Evolutionary conservation across 2,329 filamentous ascomycete genomes (phyloP).

Genomic region (Colletotrichum sp.): DNA sequence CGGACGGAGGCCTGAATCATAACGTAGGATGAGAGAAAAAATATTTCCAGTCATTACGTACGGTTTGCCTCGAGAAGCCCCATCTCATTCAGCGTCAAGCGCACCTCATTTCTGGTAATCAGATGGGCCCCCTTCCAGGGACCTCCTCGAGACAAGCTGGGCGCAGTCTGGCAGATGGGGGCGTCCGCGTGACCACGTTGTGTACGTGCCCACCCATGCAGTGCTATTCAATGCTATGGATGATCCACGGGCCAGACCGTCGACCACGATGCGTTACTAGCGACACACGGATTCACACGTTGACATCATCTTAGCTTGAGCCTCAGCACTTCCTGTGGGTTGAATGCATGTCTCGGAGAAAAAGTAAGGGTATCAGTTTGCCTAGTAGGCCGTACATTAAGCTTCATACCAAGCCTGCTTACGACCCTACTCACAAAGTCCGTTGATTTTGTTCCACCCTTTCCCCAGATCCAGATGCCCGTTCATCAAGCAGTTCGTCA

Average conservation of each 20-base stretch:
- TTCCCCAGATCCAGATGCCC: not conserved
- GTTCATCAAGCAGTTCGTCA: constrained; percentile 1
- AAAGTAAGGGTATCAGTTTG: not conserved
- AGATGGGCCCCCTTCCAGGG: not conserved
- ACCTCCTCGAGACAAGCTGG: not conserved
- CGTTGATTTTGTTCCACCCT: not conserved
- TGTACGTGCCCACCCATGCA: not conserved
- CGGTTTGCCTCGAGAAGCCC: not conserved
- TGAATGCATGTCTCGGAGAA: not conserved
- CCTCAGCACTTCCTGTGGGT: not conserved
- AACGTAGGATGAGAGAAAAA: not conserved
- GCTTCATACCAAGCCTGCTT: not conserved
- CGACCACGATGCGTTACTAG: not conserved
- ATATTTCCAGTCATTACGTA: not conserved
- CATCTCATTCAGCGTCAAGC: not conserved
- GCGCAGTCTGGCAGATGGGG: constrained; percentile 7
- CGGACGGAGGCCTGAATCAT: not conserved
- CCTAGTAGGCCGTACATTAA: not conserved
- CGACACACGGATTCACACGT: not conserved
- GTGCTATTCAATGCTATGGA: constrained; percentile 2
- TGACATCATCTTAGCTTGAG: constrained; percentile 12
- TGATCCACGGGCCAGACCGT: constrained; percentile 18
- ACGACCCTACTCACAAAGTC: not conserved
- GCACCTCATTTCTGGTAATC: not conserved
- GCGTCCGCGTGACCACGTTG: constrained; percentile 3